Percentiles rank a stretch among this genome's conserved stretches.
phyloP scores from a whole-genome alignment of 2,329 filamentous ascomycete species.

The Graphilbum fragrans region DNA sequence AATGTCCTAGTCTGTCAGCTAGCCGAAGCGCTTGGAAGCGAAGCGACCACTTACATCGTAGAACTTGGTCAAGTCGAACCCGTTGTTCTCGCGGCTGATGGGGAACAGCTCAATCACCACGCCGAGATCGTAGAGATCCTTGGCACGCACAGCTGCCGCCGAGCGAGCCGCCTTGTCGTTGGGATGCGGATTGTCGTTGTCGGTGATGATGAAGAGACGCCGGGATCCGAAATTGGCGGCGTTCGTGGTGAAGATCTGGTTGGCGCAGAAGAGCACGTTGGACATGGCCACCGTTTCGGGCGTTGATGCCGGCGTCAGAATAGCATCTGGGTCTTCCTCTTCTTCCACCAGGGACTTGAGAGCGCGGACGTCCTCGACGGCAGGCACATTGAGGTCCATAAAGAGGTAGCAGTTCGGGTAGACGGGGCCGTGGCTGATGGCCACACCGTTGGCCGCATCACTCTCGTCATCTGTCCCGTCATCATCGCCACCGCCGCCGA shows the following conservation, averaged over 20 bases:
- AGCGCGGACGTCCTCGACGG: constrained; percentile 73
- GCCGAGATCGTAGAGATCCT: constrained; percentile 88
- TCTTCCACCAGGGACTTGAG: constrained; percentile 68
- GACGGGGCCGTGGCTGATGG: constrained; percentile 31
- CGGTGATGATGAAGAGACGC: constrained; percentile 89
- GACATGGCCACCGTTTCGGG: constrained; percentile 63
- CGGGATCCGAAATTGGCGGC: constrained; percentile 89
- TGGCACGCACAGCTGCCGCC: constrained; percentile 73
- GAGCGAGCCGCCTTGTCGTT: constrained; percentile 61
- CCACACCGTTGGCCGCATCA: not conserved
- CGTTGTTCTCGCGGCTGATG: constrained; percentile 56
- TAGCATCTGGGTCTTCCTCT: constrained; percentile 54
- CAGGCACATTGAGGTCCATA: constrained; percentile 76
- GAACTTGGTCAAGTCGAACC: constrained; percentile 75
- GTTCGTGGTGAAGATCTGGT: constrained; percentile 91
- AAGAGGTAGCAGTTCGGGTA: constrained; percentile 92
- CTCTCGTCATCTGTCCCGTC: constrained; percentile 21
- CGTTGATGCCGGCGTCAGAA: constrained; percentile 53
- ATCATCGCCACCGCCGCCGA: constrained; percentile 18
- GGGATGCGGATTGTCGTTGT: constrained; percentile 77
- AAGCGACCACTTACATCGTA: constrained; percentile 60
- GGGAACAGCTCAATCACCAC: constrained; percentile 90
- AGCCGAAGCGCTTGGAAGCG: not conserved
- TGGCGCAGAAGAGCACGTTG: constrained; percentile 86
- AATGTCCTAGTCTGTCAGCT: constrained; percentile 51